These are phyloP conservation scores for Lactarius hengduanensis DNA, from an alignment of 768 basidiomycete genomes.

Conservation along the genomic window DNA sequence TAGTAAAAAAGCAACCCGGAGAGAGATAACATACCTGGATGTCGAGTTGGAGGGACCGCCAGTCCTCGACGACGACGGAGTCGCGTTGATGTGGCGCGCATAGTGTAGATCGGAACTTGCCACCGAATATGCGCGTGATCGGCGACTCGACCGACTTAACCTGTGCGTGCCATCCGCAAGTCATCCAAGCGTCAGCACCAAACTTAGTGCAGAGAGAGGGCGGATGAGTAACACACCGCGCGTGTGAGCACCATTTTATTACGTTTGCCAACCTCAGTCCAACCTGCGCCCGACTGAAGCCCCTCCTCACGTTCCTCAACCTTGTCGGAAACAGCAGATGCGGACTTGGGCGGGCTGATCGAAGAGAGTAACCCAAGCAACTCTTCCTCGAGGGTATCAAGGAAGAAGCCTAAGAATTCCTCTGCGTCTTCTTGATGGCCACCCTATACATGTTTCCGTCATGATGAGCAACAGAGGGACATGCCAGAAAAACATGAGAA, in stretches of 20 bases:
- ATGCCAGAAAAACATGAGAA: slow-evolving; percentile 15
- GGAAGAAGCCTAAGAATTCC: slow-evolving; percentile 96
- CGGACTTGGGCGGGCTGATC: slow-evolving; percentile 42
- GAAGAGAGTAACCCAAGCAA: slow-evolving; percentile 63
- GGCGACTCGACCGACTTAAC: slow-evolving; percentile 81
- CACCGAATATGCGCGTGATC: slow-evolving; percentile 90
- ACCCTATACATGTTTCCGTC: slow-evolving; percentile 44
- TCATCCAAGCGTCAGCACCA: slow-evolving; percentile 12
- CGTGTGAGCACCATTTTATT: slow-evolving; percentile 80
- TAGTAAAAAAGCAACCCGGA: not conserved
- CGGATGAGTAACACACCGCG: slow-evolving; percentile 50
- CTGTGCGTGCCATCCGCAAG: slow-evolving; percentile 38
- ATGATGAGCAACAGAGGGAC: not conserved
- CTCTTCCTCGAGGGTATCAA: slow-evolving; percentile 94
- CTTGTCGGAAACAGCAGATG: slow-evolving; percentile 29
- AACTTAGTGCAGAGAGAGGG: not conserved
- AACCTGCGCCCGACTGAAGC: slow-evolving; percentile 60
- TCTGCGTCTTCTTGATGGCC: slow-evolving; percentile 98
- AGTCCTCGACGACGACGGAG: slow-evolving; percentile 86
- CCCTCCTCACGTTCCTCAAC: slow-evolving; percentile 49
- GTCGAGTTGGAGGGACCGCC: slow-evolving; percentile 84
- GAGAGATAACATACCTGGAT: slow-evolving; percentile 61
- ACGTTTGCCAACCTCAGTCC: slow-evolving; percentile 91
- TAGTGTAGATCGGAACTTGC: slow-evolving; percentile 84
- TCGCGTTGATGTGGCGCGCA: slow-evolving; percentile 81